Base-by-base conservation (phyloP, 2,329 filamentous ascomycete genomes). In the Arthrobotrys sphaeroides region DNA sequence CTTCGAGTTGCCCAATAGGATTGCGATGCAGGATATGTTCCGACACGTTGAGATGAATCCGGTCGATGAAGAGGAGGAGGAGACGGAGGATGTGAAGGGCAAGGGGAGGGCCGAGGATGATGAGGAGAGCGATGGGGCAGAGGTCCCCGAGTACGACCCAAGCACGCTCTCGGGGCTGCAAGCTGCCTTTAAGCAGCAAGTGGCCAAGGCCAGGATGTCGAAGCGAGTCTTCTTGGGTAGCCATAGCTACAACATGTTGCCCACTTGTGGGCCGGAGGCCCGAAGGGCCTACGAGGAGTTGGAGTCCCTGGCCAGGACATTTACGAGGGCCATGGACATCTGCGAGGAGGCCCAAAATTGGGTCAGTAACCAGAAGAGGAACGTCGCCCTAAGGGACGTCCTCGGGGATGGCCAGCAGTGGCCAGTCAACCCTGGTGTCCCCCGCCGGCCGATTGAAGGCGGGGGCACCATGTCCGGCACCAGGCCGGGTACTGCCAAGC, bases 201-300 rank as follows among this genome's bases (percentile, higher is more conserved):
- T n/a, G n/a, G 20, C 16, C 2, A 40, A 67, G 13, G 12, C 31
- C 1, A 13, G 47, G 13, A 6, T 12, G 4, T 31, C n/a, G 7
- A 47, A 40, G n/a, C 38, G 18, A n/a, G 64, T 75, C 12, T 47
- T 12, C 28, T 57, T 75, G 26, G 72, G 72, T 9, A 75, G 72
- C 16, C 38, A 64, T 26, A 33, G 33, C 13, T 75, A 75, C 13
- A 68, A 31, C 9, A 68, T 75, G 10, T 20, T 61, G 9, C 38
- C 55, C 9, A 24, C 62, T 18, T 26, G n/a, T 1, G 24, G 36
- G 5, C 38, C 20, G 16, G 4, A 24, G n/a, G 49, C 9, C 0
- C 26, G 20, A 13, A 45, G 36, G 16, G 13, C 47, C 9, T 75
- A 59, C 13, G 20, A 13, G 0, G 45, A 65, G 4, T 7, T 75